These are phyloP conservation scores for Alloascoidea africana DNA, from an alignment of 805 yeast genomes.

Conservation along the genomic window DNA sequence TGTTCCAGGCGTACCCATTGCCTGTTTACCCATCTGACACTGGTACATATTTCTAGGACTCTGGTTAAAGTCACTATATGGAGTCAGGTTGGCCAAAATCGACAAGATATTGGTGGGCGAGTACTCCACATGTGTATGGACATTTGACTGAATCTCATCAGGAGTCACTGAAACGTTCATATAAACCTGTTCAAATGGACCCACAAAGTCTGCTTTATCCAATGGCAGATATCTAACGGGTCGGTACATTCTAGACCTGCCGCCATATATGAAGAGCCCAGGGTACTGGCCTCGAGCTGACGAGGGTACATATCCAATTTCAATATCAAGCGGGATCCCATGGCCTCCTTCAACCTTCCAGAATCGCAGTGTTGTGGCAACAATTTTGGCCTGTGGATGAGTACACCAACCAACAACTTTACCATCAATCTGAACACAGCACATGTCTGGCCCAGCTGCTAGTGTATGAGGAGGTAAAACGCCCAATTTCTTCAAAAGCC, in stretches of 20 bases:
- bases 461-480: constrained; percentile 66
- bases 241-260: constrained; percentile 89
- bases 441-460: constrained; percentile 75
- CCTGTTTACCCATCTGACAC: constrained; percentile 99
- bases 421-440: constrained; percentile 93
- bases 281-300: constrained; percentile 94
- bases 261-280: constrained; percentile 83
- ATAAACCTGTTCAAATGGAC: constrained; percentile 97
- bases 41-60: constrained; percentile 99
- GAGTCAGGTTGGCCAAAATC: constrained; percentile 91
- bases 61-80: constrained; percentile 96
- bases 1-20: constrained; percentile 99
- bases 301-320: constrained; percentile 95
- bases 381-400: constrained; percentile 71
- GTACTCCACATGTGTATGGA: constrained; percentile 88
- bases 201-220: constrained; percentile 72
- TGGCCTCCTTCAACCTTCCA: constrained; percentile 80
- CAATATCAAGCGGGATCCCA: constrained; percentile 74
- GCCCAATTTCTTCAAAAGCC: constrained; percentile 54
- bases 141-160: constrained; percentile 65
- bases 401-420: constrained; percentile 87
- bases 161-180: constrained; percentile 94
- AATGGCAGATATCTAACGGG: constrained; percentile 87
- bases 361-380: constrained; percentile 80
- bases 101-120: constrained; percentile 91